Conservation (phyloP, 2,329 filamentous ascomycete genomes). For the Ceratocystis alfenasii region DNA sequence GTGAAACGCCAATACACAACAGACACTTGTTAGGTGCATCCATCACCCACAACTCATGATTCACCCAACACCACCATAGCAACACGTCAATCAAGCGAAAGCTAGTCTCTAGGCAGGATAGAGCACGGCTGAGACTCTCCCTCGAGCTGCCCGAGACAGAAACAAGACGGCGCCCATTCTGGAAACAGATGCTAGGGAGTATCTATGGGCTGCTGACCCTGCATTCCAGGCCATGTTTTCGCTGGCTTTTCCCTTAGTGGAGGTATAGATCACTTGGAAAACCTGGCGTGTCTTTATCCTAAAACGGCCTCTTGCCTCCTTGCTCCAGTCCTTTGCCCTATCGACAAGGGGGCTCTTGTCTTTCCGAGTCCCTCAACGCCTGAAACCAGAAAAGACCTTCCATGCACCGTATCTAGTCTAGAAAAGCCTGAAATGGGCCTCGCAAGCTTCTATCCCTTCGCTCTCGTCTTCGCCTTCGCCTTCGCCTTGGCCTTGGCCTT, state of each 20-base stretch:
- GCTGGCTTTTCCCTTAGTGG: neutral
- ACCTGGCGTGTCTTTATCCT: neutral
- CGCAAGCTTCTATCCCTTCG: neutral
- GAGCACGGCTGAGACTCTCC: neutral
- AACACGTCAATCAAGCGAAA: too few species aligned
- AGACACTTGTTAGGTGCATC: too few species aligned
- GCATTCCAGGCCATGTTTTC: neutral
- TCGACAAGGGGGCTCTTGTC: neutral
- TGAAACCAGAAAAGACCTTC: neutral
- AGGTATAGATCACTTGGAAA: conserved; percentile 1
- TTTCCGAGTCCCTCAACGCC: neutral
- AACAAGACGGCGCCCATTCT: neutral
- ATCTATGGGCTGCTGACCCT: neutral
- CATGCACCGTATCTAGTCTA: neutral
- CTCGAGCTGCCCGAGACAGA: neutral
- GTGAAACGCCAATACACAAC: too few species aligned
- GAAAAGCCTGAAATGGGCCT: neutral
- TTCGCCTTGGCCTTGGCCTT: neutral
- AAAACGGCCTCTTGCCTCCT: neutral
- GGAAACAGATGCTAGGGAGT: conserved; percentile 4
- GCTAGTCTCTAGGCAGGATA: neutral
- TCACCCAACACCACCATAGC: too few species aligned
- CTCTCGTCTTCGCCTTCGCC: neutral
- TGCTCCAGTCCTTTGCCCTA: neutral
- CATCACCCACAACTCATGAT: too few species aligned